These are phyloP conservation scores for Pestalotiopsis sp. DNA, from an alignment of 2,329 filamentous ascomycete species.

Conservation along the genomic window DNA sequence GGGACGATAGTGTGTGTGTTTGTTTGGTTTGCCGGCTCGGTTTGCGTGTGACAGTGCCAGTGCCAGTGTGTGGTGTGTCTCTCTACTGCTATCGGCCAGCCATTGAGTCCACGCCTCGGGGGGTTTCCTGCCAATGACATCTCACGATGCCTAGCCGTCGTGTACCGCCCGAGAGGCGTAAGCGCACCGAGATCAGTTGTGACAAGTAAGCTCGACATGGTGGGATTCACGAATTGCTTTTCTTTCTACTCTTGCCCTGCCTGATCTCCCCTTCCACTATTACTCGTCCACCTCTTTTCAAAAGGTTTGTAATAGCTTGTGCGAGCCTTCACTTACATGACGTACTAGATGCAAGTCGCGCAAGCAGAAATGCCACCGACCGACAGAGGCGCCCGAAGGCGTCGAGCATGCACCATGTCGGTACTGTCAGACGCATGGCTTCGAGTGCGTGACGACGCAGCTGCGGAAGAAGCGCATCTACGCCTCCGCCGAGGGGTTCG, in stretches of 20 bases:
- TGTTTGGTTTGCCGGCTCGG: background rate
- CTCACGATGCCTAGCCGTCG: conserved; percentile 26
- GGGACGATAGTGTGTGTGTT: background rate
- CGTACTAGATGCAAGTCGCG: conserved; percentile 41
- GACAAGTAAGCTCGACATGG: conserved; percentile 30
- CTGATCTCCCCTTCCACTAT: background rate
- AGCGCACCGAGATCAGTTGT: conserved; percentile 46
- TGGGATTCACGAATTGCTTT: background rate
- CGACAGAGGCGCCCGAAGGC: conserved; percentile 21
- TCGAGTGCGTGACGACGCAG: conserved; percentile 44
- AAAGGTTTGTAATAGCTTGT: background rate
- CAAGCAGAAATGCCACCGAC: conserved; percentile 46
- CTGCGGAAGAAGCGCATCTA: conserved; percentile 46
- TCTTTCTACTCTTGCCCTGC: background rate
- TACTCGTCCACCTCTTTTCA: background rate
- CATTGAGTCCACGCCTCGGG: background rate
- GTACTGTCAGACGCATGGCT: conserved; percentile 42
- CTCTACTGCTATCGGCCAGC: background rate
- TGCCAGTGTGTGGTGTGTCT: background rate
- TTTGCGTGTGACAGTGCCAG: background rate
- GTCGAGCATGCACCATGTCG: conserved; percentile 38
- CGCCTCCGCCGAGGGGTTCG: conserved; percentile 42
- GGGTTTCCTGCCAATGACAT: conserved; percentile 2
- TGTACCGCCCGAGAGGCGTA: conserved; percentile 45
- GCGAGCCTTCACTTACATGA: background rate